Conservation (phyloP, 768 basidiomycete genomes). For the Suillus sp. region DNA sequence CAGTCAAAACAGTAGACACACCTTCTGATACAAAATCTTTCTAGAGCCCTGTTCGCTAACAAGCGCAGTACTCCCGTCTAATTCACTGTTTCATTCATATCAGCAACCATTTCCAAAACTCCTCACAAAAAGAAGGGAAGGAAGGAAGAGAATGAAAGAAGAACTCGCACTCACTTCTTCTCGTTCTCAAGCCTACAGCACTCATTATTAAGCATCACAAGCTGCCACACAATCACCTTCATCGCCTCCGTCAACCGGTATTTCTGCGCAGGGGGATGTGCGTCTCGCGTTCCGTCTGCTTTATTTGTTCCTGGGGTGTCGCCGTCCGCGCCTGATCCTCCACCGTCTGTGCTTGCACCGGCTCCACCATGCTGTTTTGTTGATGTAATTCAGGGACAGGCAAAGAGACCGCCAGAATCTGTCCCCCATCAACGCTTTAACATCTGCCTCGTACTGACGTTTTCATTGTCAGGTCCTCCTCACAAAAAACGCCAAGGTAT, state of each 20-base stretch:
- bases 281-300: slow-evolving; percentile 36
- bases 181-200: slow-evolving; percentile 69
- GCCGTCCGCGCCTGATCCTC: not conserved
- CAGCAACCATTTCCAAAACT: not conserved
- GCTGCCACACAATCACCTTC: slow-evolving; percentile 78
- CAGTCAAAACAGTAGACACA: slow-evolving; percentile 27
- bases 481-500: slow-evolving; percentile 51
- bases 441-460: not conserved
- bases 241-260: slow-evolving; percentile 80
- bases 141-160: too few species aligned
- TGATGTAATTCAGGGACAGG: slow-evolving; percentile 51
- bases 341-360: too few species aligned
- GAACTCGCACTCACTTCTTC: slow-evolving; percentile 50
- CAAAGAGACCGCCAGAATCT: slow-evolving; percentile 39
- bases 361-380: too few species aligned
- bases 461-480: slow-evolving; percentile 39
- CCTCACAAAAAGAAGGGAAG: not conserved
- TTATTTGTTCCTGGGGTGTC: slow-evolving; percentile 25
- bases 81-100: slow-evolving; percentile 34
- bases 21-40: slow-evolving; percentile 81
- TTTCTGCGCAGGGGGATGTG: slow-evolving; percentile 73
- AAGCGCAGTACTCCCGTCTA: slow-evolving; percentile 70
- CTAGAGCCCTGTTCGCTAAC: slow-evolving; percentile 82
- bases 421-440: not conserved
- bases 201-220: slow-evolving; percentile 82